These are phyloP conservation scores for Hordeum marinum DNA, from an alignment of 176 grass and related monocot genomes.

Conservation along the genomic window DNA sequence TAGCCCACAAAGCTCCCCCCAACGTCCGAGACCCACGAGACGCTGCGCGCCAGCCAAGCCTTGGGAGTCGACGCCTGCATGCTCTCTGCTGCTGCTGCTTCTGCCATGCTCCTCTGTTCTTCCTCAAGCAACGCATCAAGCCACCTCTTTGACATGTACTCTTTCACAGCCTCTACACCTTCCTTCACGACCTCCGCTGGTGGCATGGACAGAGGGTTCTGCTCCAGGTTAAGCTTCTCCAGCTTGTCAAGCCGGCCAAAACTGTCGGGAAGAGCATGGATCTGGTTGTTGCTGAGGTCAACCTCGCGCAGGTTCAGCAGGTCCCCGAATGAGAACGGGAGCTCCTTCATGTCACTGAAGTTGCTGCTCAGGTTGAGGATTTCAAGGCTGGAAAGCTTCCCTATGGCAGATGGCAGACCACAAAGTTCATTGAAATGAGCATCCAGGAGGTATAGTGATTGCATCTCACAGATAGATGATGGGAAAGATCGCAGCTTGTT, in stretches of 20 bases:
- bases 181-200: slow-evolving; percentile 48
- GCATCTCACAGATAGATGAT: slow-evolving; percentile 79
- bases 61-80: slow-evolving; percentile 31
- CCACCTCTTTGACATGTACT: slow-evolving; percentile 70
- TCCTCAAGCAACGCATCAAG: slow-evolving; percentile 57
- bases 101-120: slow-evolving; percentile 47
- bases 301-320: slow-evolving; percentile 75
- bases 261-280: slow-evolving; percentile 70
- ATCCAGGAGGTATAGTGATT: slow-evolving; percentile 55
- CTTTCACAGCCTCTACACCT: slow-evolving; percentile 58
- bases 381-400: slow-evolving; percentile 76
- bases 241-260: slow-evolving; percentile 73
- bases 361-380: slow-evolving; percentile 81
- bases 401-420: slow-evolving; percentile 62
- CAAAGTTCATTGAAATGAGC: slow-evolving; percentile 90
- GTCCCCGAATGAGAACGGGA: slow-evolving; percentile 72
- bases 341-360: slow-evolving; percentile 79
- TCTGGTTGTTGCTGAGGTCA: slow-evolving; percentile 95
- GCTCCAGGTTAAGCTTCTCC: slow-evolving; percentile 81
- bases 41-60: slow-evolving; percentile 64
- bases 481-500: slow-evolving; percentile 88
- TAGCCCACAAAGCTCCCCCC: slow-evolving; percentile 57
- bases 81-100: slow-evolving; percentile 38
- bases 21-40: slow-evolving; percentile 57
- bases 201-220: slow-evolving; percentile 70